Base-by-base conservation (phyloP, 768 basidiomycete genomes). In the Rhizopogon sp. region DNA sequence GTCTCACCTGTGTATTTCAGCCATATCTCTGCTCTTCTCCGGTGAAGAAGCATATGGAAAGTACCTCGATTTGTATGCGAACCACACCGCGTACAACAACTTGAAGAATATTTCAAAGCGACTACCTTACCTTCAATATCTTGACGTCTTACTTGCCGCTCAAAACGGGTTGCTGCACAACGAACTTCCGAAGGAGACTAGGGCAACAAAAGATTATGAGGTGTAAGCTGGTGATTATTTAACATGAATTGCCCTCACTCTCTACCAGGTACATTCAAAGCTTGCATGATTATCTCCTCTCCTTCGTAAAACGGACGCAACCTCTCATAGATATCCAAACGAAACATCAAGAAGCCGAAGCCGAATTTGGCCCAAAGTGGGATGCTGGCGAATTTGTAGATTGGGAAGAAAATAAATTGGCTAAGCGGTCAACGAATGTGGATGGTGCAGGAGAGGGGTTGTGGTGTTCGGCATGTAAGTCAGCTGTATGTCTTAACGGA, bases 11-110 rank as follows among this genome's bases (percentile, higher is more conserved):
- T 20, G 42, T 56, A 41, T 53, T 56, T 37, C 58, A 93, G 91
- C 88, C 52, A 77, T 93, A 53, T 86, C 88, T 37, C 71, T 90
- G 49, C 71, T 96, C 62, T 99, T 99, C 74, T 96, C 95, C 11
- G 97, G 97, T 35, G 96, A 98, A 75, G 97, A 99, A 68, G 81
- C 81, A 7, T 92, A 95, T 62, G 97, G 97, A 50, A 90, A 90
- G 71, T 98, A 96, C 67, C 81, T 98, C 57, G 97, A 99, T 70
- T 70, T 99, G 55, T 91, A 98, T 69, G 77, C 84, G 49, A 86
- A 90, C 56, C 97, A 98, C 63, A 82, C 87, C 46, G 77, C 88
- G 47, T 98, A 90, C 73, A 85, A 83, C 74, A 99, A 99, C 70
- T 70, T 99, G 60, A 91, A 90, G 72, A 82, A 87, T 56, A 81